Evolutionary conservation across 352 stramenopile species (phyloP).

Genomic region (Pythium phragmitis): DNA sequence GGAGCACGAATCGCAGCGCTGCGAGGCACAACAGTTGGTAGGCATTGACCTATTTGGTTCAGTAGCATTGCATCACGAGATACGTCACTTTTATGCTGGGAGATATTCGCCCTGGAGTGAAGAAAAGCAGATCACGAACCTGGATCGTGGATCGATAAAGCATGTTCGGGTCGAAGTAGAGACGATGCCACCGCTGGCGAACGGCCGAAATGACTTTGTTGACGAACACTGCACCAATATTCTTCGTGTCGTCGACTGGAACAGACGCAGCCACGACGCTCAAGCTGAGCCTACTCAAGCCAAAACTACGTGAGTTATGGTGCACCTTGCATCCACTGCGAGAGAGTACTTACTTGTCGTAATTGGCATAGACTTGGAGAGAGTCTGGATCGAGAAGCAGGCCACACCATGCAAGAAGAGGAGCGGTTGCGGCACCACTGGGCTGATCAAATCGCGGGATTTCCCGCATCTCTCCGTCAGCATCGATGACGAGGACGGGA

Average conservation of each 20-base stretch:
- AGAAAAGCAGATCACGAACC: conserved; percentile 14
- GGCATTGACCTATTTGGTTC: conserved; percentile 39
- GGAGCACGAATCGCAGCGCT: conserved; percentile 48
- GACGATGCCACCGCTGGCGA: conserved; percentile 64
- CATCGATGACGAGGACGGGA: conserved; percentile 7
- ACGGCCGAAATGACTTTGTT: conserved; percentile 63
- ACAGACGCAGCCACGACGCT: conserved; percentile 43
- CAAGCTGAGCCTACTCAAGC: conserved; percentile 30
- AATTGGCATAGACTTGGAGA: conserved; percentile 75
- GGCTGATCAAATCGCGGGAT: conserved; percentile 25
- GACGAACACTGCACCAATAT: conserved; percentile 50
- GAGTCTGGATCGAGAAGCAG: conserved; percentile 54
- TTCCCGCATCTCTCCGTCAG: conserved; percentile 6
- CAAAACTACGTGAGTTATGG: too few species aligned
- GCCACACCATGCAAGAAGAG: conserved; percentile 59
- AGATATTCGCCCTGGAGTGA: too few species aligned
- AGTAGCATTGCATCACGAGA: too few species aligned
- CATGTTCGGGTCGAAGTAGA: conserved; percentile 57
- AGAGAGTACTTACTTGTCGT: conserved; percentile 60
- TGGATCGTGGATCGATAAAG: conserved; percentile 42
- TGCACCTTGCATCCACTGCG: background rate
- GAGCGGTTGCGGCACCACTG: background rate
- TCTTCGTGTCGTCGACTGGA: conserved; percentile 58
- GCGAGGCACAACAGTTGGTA: conserved; percentile 57
- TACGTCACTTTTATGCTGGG: too few species aligned